Percentiles rank a stretch among this genome's conserved stretches.
These are phyloP conservation scores for Musa balbisiana DNA, from an alignment of 202 grass and related monocot species.

Conservation along the genomic window DNA sequence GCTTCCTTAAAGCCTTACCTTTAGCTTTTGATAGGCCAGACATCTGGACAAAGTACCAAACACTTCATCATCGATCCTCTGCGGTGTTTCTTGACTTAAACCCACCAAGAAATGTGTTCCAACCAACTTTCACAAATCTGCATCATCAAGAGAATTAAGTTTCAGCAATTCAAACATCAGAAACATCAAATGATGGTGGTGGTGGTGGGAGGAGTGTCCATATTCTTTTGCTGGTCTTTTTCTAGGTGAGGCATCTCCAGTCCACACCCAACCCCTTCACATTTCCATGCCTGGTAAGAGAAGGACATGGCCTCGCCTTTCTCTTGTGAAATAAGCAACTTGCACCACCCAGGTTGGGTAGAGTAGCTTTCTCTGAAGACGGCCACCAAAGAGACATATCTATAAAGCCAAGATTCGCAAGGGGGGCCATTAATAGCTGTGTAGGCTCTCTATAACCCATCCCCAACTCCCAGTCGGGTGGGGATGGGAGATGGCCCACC, in stretches of 20 bases:
- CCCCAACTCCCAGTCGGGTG: not conserved
- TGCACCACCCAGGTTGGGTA: not conserved
- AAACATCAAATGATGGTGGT: not conserved
- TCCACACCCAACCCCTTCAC: not conserved
- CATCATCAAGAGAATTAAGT: not conserved
- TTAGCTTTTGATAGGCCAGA: not conserved
- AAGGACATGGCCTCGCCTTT: not conserved
- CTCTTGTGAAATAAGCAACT: conserved; percentile 9
- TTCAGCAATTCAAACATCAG: not conserved
- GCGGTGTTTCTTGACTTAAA: not conserved
- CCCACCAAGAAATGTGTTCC: not conserved
- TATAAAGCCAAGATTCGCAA: conserved; percentile 5
- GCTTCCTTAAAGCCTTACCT: not conserved
- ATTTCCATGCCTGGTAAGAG: not conserved
- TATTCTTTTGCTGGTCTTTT: not conserved
- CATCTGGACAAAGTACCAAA: not conserved
- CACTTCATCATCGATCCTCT: not conserved
- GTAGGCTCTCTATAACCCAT: not conserved
- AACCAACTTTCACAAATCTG: not conserved
- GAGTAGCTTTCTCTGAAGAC: conserved; percentile 6
- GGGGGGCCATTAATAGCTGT: not conserved
- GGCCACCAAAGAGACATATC: conserved; percentile 10
- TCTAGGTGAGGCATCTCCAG: not conserved
- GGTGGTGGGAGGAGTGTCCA: not conserved
- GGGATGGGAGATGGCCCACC: not conserved